Conservation (phyloP, 306 rosid genomes). For the Trifolium pratense region DNA sequence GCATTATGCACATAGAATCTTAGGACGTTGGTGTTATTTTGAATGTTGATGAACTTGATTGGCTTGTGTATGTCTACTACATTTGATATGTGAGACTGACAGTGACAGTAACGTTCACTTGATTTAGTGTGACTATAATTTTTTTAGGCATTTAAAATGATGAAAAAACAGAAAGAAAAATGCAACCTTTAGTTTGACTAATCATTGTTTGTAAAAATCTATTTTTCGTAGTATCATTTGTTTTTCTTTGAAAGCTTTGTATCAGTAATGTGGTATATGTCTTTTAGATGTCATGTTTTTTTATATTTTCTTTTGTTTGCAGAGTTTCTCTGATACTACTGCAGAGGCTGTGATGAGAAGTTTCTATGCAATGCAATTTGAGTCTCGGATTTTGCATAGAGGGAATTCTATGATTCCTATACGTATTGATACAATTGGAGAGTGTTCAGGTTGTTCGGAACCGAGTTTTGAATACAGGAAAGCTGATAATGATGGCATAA, state of each 20-base stretch:
- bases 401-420: constrained; percentile 43
- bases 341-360: constrained; percentile 24
- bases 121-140: background rate
- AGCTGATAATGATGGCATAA: constrained; percentile 41
- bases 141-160: background rate
- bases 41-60: constrained; percentile 4
- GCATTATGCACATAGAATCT: background rate
- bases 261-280: background rate
- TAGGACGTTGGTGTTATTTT: background rate
- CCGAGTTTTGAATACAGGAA: constrained; percentile 36
- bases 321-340: constrained; percentile 33
- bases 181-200: background rate
- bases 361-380: constrained; percentile 33
- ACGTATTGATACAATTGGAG: constrained; percentile 33
- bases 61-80: constrained; percentile 6
- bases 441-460: constrained; percentile 31
- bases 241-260: background rate
- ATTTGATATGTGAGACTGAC: background rate
- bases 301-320: constrained; percentile 10
- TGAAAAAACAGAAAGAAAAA: background rate
- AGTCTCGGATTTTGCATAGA: constrained; percentile 22
- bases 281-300: background rate
- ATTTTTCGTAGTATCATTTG: background rate
- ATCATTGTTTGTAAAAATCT: background rate
- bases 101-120: background rate